Percentiles rank a stretch among this genome's conserved stretches.
Evolutionary conservation across 371 early-diverging fungal genomes (phyloP).

Genomic region (Rhizopus sp.): DNA sequence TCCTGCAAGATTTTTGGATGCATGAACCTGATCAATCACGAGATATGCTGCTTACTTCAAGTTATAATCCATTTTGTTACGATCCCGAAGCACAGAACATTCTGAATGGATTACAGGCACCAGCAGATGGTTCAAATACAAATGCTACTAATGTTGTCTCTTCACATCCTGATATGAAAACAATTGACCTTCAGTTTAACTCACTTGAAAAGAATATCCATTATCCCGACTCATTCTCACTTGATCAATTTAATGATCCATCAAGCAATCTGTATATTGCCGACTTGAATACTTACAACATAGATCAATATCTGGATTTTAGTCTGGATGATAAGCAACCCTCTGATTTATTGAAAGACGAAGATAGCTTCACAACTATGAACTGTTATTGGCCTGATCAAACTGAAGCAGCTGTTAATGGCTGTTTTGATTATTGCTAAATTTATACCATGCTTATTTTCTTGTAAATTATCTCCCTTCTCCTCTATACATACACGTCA

Average conservation of each 20-base stretch:
- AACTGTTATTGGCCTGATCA: slow-evolving; percentile 16
- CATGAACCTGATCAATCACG: slow-evolving; percentile 12
- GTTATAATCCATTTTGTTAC: slow-evolving; percentile 6
- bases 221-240: slow-evolving; percentile 1
- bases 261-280: slow-evolving; percentile 11
- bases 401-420: background rate
- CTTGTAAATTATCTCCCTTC: too few species aligned
- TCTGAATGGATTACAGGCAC: slow-evolving; percentile 18
- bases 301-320: slow-evolving; percentile 23
- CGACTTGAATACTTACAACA: slow-evolving; percentile 11
- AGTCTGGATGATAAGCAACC: slow-evolving; percentile 7
- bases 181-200: slow-evolving; percentile 17
- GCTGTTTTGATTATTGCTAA: background rate
- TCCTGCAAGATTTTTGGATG: slow-evolving; percentile 18
- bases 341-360: slow-evolving; percentile 11
- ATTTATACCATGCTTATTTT: background rate
- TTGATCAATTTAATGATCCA: slow-evolving; percentile 19
- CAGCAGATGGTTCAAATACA: too few species aligned
- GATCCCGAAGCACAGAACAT: slow-evolving; percentile 22
- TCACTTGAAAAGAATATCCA: slow-evolving; percentile 20
- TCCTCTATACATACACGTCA: too few species aligned
- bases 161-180: slow-evolving; percentile 23
- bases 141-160: slow-evolving; percentile 1
- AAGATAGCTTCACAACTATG: slow-evolving; percentile 4
- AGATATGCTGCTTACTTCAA: slow-evolving; percentile 15